Conservation (phyloP, 164 flowering plant genomes). For the Umbilicus rupestris region DNA sequence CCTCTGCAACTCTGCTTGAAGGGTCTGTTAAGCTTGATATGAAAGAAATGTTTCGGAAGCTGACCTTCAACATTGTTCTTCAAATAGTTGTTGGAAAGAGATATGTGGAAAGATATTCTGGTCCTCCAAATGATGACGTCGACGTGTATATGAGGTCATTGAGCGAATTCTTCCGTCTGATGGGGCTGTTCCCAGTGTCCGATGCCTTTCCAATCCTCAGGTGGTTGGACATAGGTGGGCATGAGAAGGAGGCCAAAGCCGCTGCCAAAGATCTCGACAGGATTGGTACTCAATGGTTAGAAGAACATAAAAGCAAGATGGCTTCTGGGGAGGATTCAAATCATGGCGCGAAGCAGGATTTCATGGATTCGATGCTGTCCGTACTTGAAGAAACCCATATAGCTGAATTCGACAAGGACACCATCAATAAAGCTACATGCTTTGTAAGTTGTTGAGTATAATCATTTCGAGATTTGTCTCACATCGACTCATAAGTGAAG, state of each 20-base stretch:
- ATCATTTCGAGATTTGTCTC: no score
- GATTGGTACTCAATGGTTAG: constrained; percentile 18
- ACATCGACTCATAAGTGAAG: no score
- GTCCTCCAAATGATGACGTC: constrained; percentile 12
- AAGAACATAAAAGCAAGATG: constrained; percentile 19
- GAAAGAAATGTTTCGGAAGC: constrained; percentile 19
- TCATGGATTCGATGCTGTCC: constrained; percentile 21
- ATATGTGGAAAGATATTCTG: neutral
- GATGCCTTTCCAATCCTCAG: constrained; percentile 25
- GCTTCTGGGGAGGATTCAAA: neutral
- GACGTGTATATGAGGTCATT: neutral
- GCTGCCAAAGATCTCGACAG: constrained; percentile 20
- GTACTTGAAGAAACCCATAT: constrained; percentile 9
- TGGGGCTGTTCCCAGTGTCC: constrained; percentile 15
- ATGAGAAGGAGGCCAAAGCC: constrained; percentile 25
- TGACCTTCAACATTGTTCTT: constrained; percentile 19
- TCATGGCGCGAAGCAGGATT: constrained; percentile 14
- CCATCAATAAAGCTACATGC: constrained; percentile 20
- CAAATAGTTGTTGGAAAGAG: constrained; percentile 25
- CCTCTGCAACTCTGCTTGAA: neutral
- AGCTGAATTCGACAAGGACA: constrained; percentile 12
- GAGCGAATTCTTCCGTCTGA: constrained; percentile 4
- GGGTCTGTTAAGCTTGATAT: constrained; percentile 13
- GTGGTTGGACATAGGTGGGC: constrained; percentile 29
- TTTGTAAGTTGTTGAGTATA: no score